These are phyloP conservation scores for Prunus fruticosa DNA, from an alignment of 306 rosid species.

Conservation along the genomic window DNA sequence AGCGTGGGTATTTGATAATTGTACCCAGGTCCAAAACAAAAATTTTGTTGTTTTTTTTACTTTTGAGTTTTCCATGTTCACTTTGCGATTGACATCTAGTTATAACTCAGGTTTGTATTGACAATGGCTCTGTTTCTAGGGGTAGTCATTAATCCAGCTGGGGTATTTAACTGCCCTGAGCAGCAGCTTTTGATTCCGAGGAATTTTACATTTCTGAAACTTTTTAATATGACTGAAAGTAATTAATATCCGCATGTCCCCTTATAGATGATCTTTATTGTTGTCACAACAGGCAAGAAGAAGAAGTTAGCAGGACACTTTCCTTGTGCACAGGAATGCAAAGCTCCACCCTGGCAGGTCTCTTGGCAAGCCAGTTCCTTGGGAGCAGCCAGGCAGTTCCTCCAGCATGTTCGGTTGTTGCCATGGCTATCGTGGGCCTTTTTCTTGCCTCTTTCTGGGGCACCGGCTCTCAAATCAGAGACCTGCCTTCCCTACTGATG, in stretches of 20 bases:
- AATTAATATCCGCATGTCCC: not conserved
- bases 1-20: not conserved
- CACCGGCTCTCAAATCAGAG: conserved; percentile 59
- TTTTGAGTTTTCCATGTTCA: not conserved
- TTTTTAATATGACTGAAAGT: too few species aligned
- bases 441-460: conserved; percentile 97
- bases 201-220: not conserved
- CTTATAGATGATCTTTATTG: conserved; percentile 12
- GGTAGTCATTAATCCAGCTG: not conserved
- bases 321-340: conserved; percentile 98
- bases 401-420: conserved; percentile 90
- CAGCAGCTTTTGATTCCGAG: not conserved
- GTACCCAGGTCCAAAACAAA: not conserved
- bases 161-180: not conserved
- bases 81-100: not conserved
- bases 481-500: conserved; percentile 43
- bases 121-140: not conserved
- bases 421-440: conserved; percentile 96
- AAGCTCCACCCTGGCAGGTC: conserved; percentile 96
- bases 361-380: conserved; percentile 91
- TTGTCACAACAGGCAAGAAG: conserved; percentile 67
- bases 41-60: not conserved
- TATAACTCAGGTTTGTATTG: not conserved
- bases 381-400: conserved; percentile 96
- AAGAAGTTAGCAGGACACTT: conserved; percentile 69